Evolutionary conservation across 345 rosid genomes (phyloP).

Genomic region (Dipteronia sinensis): DNA sequence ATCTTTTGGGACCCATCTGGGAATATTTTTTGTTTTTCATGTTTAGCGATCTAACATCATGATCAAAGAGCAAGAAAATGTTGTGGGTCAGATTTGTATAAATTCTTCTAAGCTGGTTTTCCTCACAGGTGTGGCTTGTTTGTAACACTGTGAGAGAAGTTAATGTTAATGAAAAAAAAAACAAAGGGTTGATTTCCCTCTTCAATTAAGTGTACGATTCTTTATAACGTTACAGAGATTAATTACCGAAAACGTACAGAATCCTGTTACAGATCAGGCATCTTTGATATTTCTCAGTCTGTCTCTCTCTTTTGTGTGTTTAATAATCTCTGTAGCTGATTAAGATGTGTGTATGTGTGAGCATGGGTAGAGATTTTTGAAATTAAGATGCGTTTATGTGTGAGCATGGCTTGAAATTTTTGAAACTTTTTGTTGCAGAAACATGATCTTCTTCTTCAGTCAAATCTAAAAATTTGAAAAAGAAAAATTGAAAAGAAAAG

Average conservation of each 20-base stretch:
- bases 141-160: conserved; percentile 57
- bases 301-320: not conserved
- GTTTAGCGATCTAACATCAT: conserved; percentile 39
- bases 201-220: not conserved
- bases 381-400: not conserved
- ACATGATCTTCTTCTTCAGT: conserved; percentile 6
- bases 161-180: conserved; percentile 26
- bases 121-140: conserved; percentile 41
- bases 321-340: not conserved
- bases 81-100: conserved; percentile 50
- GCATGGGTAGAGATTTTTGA: not conserved
- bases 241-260: no score
- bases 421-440: not conserved
- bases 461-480: conserved; percentile 23
- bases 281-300: no score
- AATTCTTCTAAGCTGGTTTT: conserved; percentile 45
- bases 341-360: not conserved
- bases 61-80: conserved; percentile 18
- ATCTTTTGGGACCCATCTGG: conserved; percentile 26
- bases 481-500: not conserved
- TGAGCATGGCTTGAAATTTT: not conserved
- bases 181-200: not conserved
- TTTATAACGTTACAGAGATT: no score
- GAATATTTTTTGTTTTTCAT: conserved; percentile 33
- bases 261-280: no score